A percentile compares a stretch with the other conserved stretches of the same genome.
These are phyloP conservation scores for Dillenia turbinata DNA, from an alignment of 164 flowering plant species.

Conservation along the genomic window DNA sequence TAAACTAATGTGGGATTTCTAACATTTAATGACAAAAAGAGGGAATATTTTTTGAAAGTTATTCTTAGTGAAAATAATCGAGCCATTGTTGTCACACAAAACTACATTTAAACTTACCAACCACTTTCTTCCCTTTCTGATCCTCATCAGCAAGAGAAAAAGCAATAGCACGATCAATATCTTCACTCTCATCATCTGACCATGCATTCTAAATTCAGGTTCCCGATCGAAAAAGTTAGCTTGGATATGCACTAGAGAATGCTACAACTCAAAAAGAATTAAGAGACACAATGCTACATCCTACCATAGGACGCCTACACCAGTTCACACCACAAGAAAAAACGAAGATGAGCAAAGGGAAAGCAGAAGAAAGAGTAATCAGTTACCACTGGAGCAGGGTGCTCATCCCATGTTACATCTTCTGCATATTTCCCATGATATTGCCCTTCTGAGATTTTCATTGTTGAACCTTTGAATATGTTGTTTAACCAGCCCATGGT, in stretches of 20 bases:
- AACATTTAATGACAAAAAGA: no score
- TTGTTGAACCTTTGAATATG: constrained; percentile 46
- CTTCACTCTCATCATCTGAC: constrained; percentile 64
- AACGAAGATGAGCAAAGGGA: not conserved
- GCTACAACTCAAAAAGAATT: not conserved
- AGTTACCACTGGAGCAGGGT: constrained; percentile 36
- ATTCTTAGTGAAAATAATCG: no score
- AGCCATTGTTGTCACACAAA: no score
- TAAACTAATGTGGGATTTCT: no score
- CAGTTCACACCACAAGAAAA: not conserved
- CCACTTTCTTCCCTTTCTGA: constrained; percentile 48
- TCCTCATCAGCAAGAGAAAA: constrained; percentile 75
- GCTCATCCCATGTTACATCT: constrained; percentile 28
- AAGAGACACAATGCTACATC: not conserved
- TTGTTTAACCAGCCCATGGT: constrained; percentile 58
- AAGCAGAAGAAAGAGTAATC: not conserved
- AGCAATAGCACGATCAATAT: constrained; percentile 81
- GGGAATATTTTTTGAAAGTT: no score
- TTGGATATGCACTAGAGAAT: constrained; percentile 4
- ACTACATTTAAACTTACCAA: constrained; percentile 35
- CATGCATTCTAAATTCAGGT: constrained; percentile 46
- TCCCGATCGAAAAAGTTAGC: constrained; percentile 1
- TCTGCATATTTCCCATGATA: constrained; percentile 33
- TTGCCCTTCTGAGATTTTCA: constrained; percentile 33
- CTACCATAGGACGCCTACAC: not conserved